Percentiles rank a stretch among this genome's conserved stretches.
phyloP scores from a whole-genome alignment of 1,284 basidiomycete genomes.

The Porodaedalea pini region DNA sequence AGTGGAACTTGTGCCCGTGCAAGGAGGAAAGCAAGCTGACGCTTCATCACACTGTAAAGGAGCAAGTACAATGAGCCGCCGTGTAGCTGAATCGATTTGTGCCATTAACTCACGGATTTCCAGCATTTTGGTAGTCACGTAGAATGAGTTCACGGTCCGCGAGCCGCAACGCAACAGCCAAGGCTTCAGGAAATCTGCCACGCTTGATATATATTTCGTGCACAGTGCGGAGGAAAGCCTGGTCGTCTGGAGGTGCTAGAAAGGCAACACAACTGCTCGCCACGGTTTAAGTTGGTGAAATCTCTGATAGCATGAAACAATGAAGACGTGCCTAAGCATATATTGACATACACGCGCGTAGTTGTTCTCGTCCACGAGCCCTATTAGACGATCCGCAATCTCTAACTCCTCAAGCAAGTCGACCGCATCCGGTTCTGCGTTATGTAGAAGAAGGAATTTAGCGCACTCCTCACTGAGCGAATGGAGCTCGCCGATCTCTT shows the following conservation, averaged over 20 bases:
- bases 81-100: not conserved
- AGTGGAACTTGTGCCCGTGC: slow-evolving; percentile 90
- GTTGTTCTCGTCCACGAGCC: slow-evolving; percentile 84
- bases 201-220: slow-evolving; percentile 89
- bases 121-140: slow-evolving; percentile 83
- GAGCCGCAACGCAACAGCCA: slow-evolving; percentile 84
- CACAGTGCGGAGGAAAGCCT: slow-evolving; percentile 86
- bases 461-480: slow-evolving; percentile 84
- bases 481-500: slow-evolving; percentile 64
- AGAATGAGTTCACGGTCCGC: slow-evolving; percentile 80
- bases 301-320: not conserved
- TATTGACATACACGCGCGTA: slow-evolving; percentile 95
- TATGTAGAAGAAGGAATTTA: slow-evolving; percentile 89
- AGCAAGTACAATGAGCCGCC: slow-evolving; percentile 3
- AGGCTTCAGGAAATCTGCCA: slow-evolving; percentile 88
- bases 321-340: slow-evolving; percentile 79
- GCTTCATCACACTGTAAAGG: slow-evolving; percentile 75
- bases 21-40: slow-evolving; percentile 92
- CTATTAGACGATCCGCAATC: slow-evolving; percentile 76
- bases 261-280: slow-evolving; percentile 79
- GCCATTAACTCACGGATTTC: slow-evolving; percentile 61
- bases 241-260: slow-evolving; percentile 91
- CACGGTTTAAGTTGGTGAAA: slow-evolving; percentile 12
- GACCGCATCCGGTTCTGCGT: slow-evolving; percentile 98
- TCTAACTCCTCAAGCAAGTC: slow-evolving; percentile 95